Base-by-base conservation (phyloP, 108 stramenopile genomes). In the Skeletonema menzelii region DNA sequence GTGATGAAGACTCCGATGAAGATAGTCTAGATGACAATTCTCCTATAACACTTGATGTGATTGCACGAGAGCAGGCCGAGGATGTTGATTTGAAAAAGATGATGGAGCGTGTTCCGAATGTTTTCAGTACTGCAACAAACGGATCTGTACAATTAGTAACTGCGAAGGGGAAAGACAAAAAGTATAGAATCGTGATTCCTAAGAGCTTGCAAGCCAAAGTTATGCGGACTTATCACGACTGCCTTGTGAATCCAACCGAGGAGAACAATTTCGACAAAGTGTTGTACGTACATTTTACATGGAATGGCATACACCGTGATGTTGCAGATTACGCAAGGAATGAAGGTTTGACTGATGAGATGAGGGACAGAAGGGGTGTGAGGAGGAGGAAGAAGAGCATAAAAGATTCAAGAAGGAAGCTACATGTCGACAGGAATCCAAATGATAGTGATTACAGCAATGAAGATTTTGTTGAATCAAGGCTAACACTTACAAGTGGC, bases 251-350 rank as follows among this genome's bases (percentile, higher is more conserved):
- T 67, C 74, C 74, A 11, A 67, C 74, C 8, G 44, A 38, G 11
- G 74, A 75, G 47, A 75, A 75, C 40, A 75, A 75, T 38, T 75
- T 75, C 53, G 74, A 75, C 31, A 67, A 35, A 12, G 74, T 67
- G 22, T 35, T 75, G 22, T 75, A 75, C 28, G 66, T 62, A 0
- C 74, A 75, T 44, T 75, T 75, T 20, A 75, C 74, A 10, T 75
- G 74, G 74, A 75, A 75, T 38, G 74, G 74, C 2, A 75, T 75
- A 27, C 74, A 75, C 24, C 32, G 37, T 20, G 74, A 75, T 56
- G 66, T 75, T 4, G 74, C 59, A 11, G 66, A 75, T 1, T 75
- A 75, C 12, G 74, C 67, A 19, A 44, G 46, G 35, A 58, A 75
- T 40, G 66, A 64, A 24, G 74, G 74, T 14, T 55, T 75, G 74